Percentiles rank a stretch among this genome's conserved stretches.
Conservation (phyloP, 768 basidiomycete genomes). For the Tricholoma saponaceum region DNA sequence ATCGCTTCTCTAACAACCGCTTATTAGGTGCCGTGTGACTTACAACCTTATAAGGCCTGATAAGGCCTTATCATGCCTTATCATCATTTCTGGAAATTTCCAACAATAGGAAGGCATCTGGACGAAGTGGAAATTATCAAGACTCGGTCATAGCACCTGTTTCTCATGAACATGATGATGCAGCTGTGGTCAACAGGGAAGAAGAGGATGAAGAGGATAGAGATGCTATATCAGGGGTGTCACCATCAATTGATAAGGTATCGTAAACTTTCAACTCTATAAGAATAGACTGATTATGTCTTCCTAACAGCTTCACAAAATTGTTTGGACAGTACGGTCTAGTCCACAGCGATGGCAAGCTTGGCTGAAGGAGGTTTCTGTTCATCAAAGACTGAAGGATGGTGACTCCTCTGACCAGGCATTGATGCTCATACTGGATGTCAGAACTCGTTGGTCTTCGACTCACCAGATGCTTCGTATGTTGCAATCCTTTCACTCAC, state of each 20-base stretch:
- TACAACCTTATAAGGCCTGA: too few relatives aligned
- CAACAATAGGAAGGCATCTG: slow-evolving; percentile 16
- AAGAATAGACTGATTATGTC: too few relatives aligned
- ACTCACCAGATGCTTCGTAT: slow-evolving; percentile 27
- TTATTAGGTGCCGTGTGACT: too few relatives aligned
- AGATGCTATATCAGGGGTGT: background rate
- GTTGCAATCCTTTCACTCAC: background rate
- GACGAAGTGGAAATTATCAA: background rate
- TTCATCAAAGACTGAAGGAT: background rate
- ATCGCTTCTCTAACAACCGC: too few relatives aligned
- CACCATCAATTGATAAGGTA: background rate
- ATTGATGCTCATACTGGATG: slow-evolving; percentile 27
- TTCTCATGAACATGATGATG: background rate
- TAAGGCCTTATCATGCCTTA: too few relatives aligned
- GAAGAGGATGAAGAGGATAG: too few relatives aligned
- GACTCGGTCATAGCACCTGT: background rate
- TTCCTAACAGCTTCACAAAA: slow-evolving; percentile 21
- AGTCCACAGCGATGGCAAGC: slow-evolving; percentile 19
- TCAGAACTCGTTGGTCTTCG: slow-evolving; percentile 24
- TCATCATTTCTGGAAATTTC: too few relatives aligned
- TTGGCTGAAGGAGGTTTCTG: slow-evolving; percentile 16
- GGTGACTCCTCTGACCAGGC: background rate
- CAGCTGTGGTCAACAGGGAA: background rate
- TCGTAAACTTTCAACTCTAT: background rate
- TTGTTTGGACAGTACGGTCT: slow-evolving; percentile 15